These are phyloP conservation scores for Choanephora cucurbitarum DNA, from an alignment of 371 early-diverging fungal species.

Conservation along the genomic window DNA sequence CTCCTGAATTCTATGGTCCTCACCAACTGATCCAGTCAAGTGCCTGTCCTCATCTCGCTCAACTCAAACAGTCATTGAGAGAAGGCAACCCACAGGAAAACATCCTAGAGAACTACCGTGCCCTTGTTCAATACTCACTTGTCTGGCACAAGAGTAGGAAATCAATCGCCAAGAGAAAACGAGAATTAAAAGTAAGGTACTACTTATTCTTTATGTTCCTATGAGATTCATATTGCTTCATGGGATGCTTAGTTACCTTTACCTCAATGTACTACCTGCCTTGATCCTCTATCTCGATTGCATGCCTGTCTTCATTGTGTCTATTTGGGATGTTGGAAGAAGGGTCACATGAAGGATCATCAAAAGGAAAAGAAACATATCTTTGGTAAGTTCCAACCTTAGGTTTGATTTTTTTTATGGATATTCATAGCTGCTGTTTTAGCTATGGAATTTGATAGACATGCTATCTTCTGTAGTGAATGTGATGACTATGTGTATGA, in stretches of 20 bases:
- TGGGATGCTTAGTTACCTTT: slow-evolving; percentile 61
- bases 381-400: slow-evolving; percentile 56
- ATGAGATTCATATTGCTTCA: no score
- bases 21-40: slow-evolving; percentile 26
- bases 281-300: slow-evolving; percentile 63
- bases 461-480: slow-evolving; percentile 53
- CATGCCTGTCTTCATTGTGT: slow-evolving; percentile 83
- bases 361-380: slow-evolving; percentile 57
- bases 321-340: slow-evolving; percentile 66
- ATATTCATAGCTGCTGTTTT: background rate
- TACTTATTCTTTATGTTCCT: no score
- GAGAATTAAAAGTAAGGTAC: slow-evolving; percentile 17
- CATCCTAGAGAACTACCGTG: slow-evolving; percentile 34
- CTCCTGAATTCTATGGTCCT: slow-evolving; percentile 35
- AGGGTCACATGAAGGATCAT: slow-evolving; percentile 68
- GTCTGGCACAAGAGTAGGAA: slow-evolving; percentile 37
- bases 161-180: slow-evolving; percentile 23
- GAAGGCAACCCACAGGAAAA: slow-evolving; percentile 17
- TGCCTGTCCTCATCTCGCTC: slow-evolving; percentile 39
- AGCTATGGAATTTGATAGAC: slow-evolving; percentile 43
- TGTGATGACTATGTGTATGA: slow-evolving; percentile 92
- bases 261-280: slow-evolving; percentile 69
- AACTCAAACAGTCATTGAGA: slow-evolving; percentile 29
- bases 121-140: slow-evolving; percentile 39
- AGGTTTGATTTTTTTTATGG: background rate